These are phyloP conservation scores for Diutina scorzettiae DNA, from an alignment of 1,139 yeast species.

Conservation along the genomic window DNA sequence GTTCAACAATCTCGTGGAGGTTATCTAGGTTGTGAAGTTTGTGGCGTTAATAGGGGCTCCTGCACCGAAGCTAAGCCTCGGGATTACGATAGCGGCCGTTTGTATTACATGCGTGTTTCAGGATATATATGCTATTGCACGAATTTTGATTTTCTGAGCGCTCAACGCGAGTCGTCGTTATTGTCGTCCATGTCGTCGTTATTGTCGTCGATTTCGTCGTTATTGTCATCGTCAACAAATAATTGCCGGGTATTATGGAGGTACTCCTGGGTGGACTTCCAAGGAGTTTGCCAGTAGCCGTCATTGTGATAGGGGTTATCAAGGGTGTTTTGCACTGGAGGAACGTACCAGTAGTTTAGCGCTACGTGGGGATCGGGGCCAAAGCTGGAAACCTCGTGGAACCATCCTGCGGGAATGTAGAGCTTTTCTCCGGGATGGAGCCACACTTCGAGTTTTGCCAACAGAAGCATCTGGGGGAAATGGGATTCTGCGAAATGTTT, in stretches of 20 bases:
- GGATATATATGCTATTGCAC: no score
- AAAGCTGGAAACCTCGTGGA: slow-evolving; percentile 68
- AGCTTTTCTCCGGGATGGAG: slow-evolving; percentile 54
- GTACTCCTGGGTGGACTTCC: slow-evolving; percentile 19
- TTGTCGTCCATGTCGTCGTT: no score
- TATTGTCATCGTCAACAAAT: not conserved
- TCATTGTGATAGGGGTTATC: slow-evolving; percentile 29
- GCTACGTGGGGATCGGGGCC: slow-evolving; percentile 45
- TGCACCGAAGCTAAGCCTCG: no score
- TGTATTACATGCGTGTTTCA: no score
- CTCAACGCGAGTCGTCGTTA: no score
- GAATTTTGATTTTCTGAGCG: no score
- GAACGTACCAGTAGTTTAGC: slow-evolving; percentile 62
- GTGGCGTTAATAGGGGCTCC: no score
- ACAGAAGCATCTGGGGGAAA: slow-evolving; percentile 37
- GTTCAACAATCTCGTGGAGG: no score
- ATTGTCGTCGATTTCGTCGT: not conserved
- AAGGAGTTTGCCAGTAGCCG: slow-evolving; percentile 41
- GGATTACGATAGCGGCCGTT: no score
- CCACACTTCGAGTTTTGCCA: slow-evolving; percentile 33
- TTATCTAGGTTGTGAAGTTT: no score
- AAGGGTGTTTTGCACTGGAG: slow-evolving; percentile 32
- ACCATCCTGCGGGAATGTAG: slow-evolving; percentile 70
- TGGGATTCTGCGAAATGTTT: slow-evolving; percentile 17
- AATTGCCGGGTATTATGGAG: slow-evolving; percentile 1